phyloP scores from a whole-genome alignment of 2,329 filamentous ascomycete genomes.

The Diplodia scrobiculata region DNA sequence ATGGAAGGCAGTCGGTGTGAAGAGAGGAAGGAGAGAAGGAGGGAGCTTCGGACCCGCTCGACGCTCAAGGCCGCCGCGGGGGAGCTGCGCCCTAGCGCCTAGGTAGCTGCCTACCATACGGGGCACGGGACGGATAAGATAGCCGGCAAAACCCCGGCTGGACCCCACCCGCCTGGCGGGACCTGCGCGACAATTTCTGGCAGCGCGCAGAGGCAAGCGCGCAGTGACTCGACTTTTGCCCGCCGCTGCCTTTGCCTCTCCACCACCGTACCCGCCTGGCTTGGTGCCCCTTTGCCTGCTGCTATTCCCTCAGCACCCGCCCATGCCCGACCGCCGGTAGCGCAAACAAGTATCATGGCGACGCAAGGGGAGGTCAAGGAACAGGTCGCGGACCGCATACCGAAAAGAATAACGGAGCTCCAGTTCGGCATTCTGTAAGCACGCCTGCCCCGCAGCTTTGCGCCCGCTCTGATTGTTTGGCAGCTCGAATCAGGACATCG shows the following conservation, averaged over 20 bases:
- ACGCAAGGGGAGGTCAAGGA: constrained; percentile 61
- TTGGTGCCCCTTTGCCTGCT: not conserved
- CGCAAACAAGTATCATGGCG: constrained; percentile 21
- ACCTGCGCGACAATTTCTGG: constrained; percentile 22
- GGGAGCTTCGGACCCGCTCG: constrained; percentile 10
- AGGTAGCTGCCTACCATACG: constrained; percentile 3
- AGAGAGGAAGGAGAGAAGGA: constrained; percentile 7
- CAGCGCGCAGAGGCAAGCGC: not conserved
- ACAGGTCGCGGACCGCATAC: constrained; percentile 84
- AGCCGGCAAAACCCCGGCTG: constrained; percentile 15
- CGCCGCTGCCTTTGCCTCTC: not conserved
- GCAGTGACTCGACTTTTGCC: constrained; percentile 20
- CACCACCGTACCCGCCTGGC: not conserved
- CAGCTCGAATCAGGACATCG: constrained; percentile 88
- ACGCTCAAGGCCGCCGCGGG: constrained; percentile 19
- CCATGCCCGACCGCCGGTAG: constrained; percentile 28
- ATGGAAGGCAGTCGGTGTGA: not conserved
- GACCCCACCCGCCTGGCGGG: constrained; percentile 5
- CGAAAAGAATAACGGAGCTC: constrained; percentile 88
- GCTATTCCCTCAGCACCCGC: not conserved
- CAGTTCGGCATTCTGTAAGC: constrained; percentile 86
- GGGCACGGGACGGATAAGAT: constrained; percentile 23
- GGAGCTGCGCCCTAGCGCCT: constrained; percentile 16
- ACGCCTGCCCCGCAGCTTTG: constrained; percentile 12
- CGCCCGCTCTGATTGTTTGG: constrained; percentile 32